Evolutionary conservation across 1,284 basidiomycete genomes (phyloP).

Genomic region (Flammula alnicola): DNA sequence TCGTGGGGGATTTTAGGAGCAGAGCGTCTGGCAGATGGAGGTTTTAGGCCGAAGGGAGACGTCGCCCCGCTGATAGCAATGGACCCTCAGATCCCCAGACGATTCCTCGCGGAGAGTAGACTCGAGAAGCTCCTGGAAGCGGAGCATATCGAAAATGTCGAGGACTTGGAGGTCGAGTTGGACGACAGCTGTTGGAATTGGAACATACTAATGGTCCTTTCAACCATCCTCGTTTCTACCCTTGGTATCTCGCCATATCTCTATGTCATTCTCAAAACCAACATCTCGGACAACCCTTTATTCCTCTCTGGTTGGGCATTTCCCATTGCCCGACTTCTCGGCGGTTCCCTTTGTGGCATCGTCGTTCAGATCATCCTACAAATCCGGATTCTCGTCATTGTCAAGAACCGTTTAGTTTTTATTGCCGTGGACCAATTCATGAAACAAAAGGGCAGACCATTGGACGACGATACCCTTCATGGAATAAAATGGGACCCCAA

Average conservation of each 20-base stretch:
- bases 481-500: no score
- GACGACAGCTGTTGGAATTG: constrained; percentile 4
- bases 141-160: constrained; percentile 15
- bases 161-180: constrained; percentile 11
- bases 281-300: neutral
- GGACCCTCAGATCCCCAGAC: constrained; percentile 8
- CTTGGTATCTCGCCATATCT: constrained; percentile 12
- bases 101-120: constrained; percentile 14
- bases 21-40: constrained; percentile 8
- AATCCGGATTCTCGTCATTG: constrained; percentile 11
- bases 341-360: constrained; percentile 8
- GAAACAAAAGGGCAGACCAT: no score
- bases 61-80: constrained; percentile 14
- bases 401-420: constrained; percentile 12
- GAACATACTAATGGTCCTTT: constrained; percentile 11
- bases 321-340: constrained; percentile 13
- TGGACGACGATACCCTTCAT: no score
- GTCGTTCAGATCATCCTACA: constrained; percentile 10
- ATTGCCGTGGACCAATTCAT: constrained; percentile 9
- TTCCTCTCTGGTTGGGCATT: constrained; percentile 12
- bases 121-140: constrained; percentile 13
- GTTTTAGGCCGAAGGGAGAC: constrained; percentile 8
- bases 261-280: constrained; percentile 3
- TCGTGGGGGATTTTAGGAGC: constrained; percentile 12
- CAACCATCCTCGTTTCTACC: constrained; percentile 3